Conservation (phyloP, 1,284 basidiomycete genomes). For the Trametes pubescens region DNA sequence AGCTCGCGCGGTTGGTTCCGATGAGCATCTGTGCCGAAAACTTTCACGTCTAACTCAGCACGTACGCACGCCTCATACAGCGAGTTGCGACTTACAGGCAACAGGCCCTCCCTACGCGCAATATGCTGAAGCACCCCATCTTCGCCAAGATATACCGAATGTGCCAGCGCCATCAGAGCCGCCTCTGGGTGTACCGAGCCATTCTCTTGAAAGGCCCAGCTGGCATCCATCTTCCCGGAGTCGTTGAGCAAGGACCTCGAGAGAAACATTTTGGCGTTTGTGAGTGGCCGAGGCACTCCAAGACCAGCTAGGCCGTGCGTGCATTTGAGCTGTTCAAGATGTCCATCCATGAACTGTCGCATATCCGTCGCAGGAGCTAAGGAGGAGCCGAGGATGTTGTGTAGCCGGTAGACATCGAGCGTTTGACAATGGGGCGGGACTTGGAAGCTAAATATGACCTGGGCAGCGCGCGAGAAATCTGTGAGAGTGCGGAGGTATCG, state of each 20-base stretch:
- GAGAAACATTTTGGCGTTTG: not conserved
- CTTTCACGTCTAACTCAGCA: not conserved
- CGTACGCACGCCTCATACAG: no score
- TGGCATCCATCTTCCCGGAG: not conserved
- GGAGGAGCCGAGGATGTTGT: not conserved
- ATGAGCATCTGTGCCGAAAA: not conserved
- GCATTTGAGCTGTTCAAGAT: no score
- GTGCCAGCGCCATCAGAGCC: not conserved
- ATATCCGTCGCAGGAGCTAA: not conserved
- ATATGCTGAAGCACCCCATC: not conserved
- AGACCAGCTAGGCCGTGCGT: no score
- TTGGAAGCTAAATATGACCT: not conserved
- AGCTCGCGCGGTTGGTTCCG: slow-evolving; percentile 1
- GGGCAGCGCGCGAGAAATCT: not conserved
- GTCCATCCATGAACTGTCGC: no score
- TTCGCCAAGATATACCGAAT: not conserved
- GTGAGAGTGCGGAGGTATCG: not conserved
- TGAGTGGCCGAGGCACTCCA: not conserved
- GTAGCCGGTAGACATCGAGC: not conserved
- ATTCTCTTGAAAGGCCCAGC: no score
- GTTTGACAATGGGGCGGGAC: not conserved
- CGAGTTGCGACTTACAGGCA: not conserved
- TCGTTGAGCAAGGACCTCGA: not conserved
- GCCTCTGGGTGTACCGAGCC: not conserved
- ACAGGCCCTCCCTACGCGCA: not conserved